Evolutionary conservation across 225 moss, liverwort and hornwort genomes (phyloP), one percentile per base, ranked within the genome.

Genomic region (Pseudoscleropodium purum): DNA sequence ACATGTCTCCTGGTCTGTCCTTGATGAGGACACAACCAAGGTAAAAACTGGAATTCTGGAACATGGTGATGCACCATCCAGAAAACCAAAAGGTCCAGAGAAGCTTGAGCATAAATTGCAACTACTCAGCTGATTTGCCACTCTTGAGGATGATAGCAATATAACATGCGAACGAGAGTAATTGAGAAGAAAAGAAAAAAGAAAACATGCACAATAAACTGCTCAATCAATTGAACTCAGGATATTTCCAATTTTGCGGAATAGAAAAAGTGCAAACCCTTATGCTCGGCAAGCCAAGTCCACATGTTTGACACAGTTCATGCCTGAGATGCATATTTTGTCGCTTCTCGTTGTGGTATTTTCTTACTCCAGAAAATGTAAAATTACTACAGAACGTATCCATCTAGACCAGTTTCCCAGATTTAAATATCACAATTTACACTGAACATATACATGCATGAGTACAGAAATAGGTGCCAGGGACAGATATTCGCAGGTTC

Each of bases 101-200:
- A 87, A 82, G 39, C 77, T 85, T 83, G 45, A 86, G 87, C 81
- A 85, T 67, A 67, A 86, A 88, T 84, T 78, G 88, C 81, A 88
- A 80, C 67, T 65, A 82, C 49, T 87, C 72, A 77, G 57, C 39
- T 80, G n/a, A 86, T 77, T 52, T 61, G 67, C 60, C 69, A 72
- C 82, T 85, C 70, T 81, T 39, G 45, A 85, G 65, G 60, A 85
- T 64, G 51, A 77, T 52, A 70, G 86, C 79, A 69, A 56, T 57
- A 33, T 59, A 86, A 79, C 37, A 83, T 37, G 75, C 86, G 29
- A 84, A 78, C 24, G 82, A 75, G 61, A 43, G 73, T 62, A 29
- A 54, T 65, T 49, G 45, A 66, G 66, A 56, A 72, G 31, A 47
- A 77, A n/a, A 65, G 4, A 37, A 84, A 68, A 61, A 62, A 21